These are phyloP conservation scores for Endocalyx cinctus DNA, from an alignment of 2,329 filamentous ascomycete genomes.

Conservation along the genomic window DNA sequence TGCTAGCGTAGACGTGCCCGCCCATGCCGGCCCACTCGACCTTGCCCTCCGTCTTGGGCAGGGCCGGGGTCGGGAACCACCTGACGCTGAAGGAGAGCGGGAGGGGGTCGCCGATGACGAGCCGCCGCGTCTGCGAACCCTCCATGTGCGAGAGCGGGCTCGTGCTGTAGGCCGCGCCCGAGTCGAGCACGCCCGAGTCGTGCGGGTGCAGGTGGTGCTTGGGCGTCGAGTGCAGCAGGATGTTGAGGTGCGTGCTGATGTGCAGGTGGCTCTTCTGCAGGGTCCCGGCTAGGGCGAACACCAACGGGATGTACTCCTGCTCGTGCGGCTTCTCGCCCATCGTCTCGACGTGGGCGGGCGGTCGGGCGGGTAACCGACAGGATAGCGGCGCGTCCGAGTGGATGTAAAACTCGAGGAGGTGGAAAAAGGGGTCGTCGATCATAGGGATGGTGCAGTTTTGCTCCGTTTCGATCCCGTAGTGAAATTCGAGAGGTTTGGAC, in stretches of 20 bases:
- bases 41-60: slow-evolving; percentile 63
- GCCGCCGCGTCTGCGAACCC: slow-evolving; percentile 51
- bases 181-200: slow-evolving; percentile 77
- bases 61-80: slow-evolving; percentile 75
- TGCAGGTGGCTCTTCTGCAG: slow-evolving; percentile 87
- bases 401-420: slow-evolving; percentile 93
- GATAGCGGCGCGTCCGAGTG: slow-evolving; percentile 92
- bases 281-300: slow-evolving; percentile 84
- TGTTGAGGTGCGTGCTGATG: slow-evolving; percentile 83
- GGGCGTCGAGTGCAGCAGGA: slow-evolving; percentile 70
- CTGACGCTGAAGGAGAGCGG: slow-evolving; percentile 74
- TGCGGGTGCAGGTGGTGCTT: slow-evolving; percentile 59
- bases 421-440: slow-evolving; percentile 76
- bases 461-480: slow-evolving; percentile 78
- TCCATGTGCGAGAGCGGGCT: slow-evolving; percentile 61
- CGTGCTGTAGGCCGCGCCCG: slow-evolving; percentile 81
- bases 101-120: slow-evolving; percentile 84
- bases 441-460: slow-evolving; percentile 79
- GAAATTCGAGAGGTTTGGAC: slow-evolving; percentile 71
- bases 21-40: slow-evolving; percentile 64
- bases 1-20: slow-evolving; percentile 59
- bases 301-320: slow-evolving; percentile 72
- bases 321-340: slow-evolving; percentile 46
- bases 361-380: slow-evolving; percentile 82
- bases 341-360: slow-evolving; percentile 51